These are phyloP conservation scores for Cytauxzoon felis DNA, from an alignment of 169 alveolate species.

Conservation along the genomic window DNA sequence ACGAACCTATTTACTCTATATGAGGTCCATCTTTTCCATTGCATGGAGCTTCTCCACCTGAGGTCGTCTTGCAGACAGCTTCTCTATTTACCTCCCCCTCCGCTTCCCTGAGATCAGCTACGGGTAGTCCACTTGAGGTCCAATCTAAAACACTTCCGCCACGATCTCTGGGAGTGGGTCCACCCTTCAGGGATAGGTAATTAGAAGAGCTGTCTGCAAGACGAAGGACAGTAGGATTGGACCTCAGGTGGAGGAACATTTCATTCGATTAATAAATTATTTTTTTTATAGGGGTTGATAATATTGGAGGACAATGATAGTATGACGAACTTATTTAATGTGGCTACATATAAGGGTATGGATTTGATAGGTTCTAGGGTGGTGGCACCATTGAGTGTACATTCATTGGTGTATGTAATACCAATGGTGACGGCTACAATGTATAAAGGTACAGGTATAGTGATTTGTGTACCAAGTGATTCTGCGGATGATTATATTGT, in stretches of 20 bases:
- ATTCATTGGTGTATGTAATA: constrained; percentile 88
- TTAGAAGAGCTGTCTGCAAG: no score
- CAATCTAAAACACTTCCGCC: no score
- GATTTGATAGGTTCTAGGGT: constrained; percentile 90
- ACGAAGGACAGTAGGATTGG: no score
- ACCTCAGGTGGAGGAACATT: background rate
- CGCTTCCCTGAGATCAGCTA: no score
- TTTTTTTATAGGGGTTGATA: constrained; percentile 17
- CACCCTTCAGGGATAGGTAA: no score
- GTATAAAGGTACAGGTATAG: constrained; percentile 97
- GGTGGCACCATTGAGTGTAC: constrained; percentile 88
- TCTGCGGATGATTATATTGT: constrained; percentile 99
- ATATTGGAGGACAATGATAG: constrained; percentile 8
- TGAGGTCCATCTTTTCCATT: no score
- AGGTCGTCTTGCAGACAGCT: no score
- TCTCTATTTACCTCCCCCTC: no score
- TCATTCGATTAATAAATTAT: background rate
- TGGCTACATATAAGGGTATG: constrained; percentile 78
- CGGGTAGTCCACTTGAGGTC: no score
- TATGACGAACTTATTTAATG: constrained; percentile 41
- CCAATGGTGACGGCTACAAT: constrained; percentile 97
- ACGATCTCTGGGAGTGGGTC: no score
- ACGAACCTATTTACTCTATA: no score
- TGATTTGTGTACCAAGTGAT: constrained; percentile 98
- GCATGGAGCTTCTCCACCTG: no score